Conservation (phyloP, 2,329 filamentous ascomycete species). For the Eurotiales sp. region DNA sequence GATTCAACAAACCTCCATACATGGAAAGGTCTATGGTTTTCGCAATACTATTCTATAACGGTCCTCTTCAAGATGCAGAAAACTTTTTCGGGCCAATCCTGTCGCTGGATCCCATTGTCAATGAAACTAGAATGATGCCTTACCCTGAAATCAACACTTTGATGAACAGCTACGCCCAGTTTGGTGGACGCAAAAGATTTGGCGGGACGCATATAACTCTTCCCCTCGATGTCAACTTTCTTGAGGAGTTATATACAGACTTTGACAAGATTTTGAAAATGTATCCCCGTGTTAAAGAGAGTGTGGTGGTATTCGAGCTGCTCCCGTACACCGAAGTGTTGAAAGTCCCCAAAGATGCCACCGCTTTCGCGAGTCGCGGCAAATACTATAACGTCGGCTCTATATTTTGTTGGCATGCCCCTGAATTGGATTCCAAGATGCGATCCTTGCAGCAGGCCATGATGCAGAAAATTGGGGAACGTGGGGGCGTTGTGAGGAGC, state of each 20-base stretch:
- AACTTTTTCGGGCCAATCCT: slow-evolving; percentile 36
- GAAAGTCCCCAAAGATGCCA: slow-evolving; percentile 33
- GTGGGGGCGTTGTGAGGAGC: slow-evolving; percentile 57
- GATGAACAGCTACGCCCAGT: slow-evolving; percentile 34
- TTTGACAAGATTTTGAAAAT: slow-evolving; percentile 26
- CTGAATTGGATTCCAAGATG: slow-evolving; percentile 38
- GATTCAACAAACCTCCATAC: slow-evolving; percentile 65
- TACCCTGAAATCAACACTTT: slow-evolving; percentile 41
- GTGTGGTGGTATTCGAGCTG: slow-evolving; percentile 40
- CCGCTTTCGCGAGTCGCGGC: slow-evolving; percentile 31
- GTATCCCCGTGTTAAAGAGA: slow-evolving; percentile 27
- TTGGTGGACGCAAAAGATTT: slow-evolving; percentile 40
- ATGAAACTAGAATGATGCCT: slow-evolving; percentile 38
- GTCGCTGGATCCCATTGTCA: slow-evolving; percentile 34
- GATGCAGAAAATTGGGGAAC: background rate
- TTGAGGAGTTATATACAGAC: slow-evolving; percentile 28
- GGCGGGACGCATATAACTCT: slow-evolving; percentile 46
- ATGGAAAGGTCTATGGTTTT: slow-evolving; percentile 56
- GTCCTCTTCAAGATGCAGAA: slow-evolving; percentile 33
- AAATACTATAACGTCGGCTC: background rate
- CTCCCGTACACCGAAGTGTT: slow-evolving; percentile 40
- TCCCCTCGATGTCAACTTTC: slow-evolving; percentile 36
- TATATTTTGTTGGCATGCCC: slow-evolving; percentile 3
- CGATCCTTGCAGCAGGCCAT: slow-evolving; percentile 30
- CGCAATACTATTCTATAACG: slow-evolving; percentile 38